phyloP scores from a whole-genome alignment of 164 flowering plant genomes.

The Hamamelis virginiana region DNA sequence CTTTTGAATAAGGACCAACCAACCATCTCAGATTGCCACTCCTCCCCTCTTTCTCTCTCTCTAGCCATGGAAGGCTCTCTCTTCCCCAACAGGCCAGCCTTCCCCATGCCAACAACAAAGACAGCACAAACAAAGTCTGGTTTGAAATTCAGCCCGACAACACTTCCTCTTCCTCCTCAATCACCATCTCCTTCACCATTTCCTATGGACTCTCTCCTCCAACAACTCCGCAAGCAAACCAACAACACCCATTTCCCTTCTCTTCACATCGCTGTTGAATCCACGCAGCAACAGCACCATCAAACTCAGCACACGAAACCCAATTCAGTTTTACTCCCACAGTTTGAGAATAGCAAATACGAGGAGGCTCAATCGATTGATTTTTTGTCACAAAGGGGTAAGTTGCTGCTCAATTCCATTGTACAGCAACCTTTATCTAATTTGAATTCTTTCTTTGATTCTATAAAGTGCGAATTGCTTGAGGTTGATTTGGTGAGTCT shows the following conservation, averaged over 20 bases:
- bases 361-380: conserved; percentile 32
- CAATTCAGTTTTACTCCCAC: conserved; percentile 19
- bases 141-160: conserved; percentile 50
- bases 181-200: conserved; percentile 45
- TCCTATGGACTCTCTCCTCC: conserved; percentile 71
- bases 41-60: background rate
- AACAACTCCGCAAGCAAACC: conserved; percentile 48
- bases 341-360: conserved; percentile 12
- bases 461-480: conserved; percentile 48
- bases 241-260: conserved; percentile 26
- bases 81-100: conserved; percentile 55
- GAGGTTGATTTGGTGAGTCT: conserved; percentile 58
- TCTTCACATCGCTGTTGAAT: conserved; percentile 18
- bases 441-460: conserved; percentile 47
- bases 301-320: conserved; percentile 25
- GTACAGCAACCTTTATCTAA: conserved; percentile 35
- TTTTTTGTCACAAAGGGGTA: conserved; percentile 54
- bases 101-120: conserved; percentile 38
- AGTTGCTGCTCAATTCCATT: conserved; percentile 50
- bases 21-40: background rate
- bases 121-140: conserved; percentile 23
- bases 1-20: background rate
- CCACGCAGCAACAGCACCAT: conserved; percentile 11
- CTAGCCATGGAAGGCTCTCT: conserved; percentile 55
- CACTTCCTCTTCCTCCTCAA: conserved; percentile 50